Percentiles rank a stretch among this genome's conserved stretches.
Evolutionary conservation across 2,329 filamentous ascomycete genomes (phyloP).

Genomic region (Myriosclerotinia duriaeana): DNA sequence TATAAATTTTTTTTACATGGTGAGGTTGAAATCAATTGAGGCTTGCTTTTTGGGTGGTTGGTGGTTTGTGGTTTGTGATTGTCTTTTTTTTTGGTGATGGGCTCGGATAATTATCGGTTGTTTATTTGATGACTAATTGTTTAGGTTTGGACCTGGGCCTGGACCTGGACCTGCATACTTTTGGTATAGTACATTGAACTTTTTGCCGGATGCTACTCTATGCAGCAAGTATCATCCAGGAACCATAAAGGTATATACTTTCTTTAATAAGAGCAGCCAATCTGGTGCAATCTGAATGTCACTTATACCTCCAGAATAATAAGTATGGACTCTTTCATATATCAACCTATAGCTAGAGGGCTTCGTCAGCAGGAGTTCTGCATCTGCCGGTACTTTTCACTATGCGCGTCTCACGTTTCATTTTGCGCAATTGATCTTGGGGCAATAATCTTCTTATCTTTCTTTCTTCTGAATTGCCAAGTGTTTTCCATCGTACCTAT

Average conservation of each 20-base stretch:
- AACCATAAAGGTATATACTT: no score
- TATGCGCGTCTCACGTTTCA: slow-evolving; percentile 1
- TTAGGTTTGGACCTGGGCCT: no score
- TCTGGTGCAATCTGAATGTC: not conserved
- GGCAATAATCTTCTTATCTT: not conserved
- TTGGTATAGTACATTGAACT: no score
- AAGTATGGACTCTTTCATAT: not conserved
- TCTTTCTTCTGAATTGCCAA: not conserved
- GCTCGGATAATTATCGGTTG: no score
- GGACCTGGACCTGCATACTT: no score
- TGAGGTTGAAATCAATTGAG: no score
- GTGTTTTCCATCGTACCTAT: not conserved
- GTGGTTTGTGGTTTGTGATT: no score
- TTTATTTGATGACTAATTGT: no score
- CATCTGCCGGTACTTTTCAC: not conserved
- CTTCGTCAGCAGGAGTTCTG: slow-evolving; percentile 11
- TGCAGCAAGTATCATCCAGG: no score
- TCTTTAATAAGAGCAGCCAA: not conserved
- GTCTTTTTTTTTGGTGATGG: no score
- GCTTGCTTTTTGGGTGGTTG: no score
- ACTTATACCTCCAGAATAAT: not conserved
- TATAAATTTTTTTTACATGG: not conserved
- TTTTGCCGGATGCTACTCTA: not conserved
- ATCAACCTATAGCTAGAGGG: not conserved
- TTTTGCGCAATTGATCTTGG: not conserved